Percentiles rank a stretch among this genome's conserved stretches.
phyloP scores from a whole-genome alignment of 495 filamentous ascomycete genomes.

The Podospora fimiseda region DNA sequence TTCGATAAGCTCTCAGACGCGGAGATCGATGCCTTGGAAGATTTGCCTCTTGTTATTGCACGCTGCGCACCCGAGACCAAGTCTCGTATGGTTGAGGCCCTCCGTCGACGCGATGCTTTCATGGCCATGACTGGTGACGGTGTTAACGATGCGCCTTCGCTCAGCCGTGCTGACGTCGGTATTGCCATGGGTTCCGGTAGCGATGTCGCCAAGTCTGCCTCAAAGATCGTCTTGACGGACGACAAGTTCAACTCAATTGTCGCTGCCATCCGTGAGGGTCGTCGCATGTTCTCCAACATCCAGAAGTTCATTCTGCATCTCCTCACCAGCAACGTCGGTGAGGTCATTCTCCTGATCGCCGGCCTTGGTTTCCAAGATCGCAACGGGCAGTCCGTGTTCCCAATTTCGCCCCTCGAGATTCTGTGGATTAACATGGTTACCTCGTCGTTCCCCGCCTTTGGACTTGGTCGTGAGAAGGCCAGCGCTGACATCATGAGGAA shows the following conservation, averaged over 20 bases:
- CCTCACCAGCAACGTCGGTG: conserved; percentile 65
- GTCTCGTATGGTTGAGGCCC: conserved; percentile 60
- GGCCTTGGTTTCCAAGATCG: conserved; percentile 71
- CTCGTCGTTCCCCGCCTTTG: conserved; percentile 67
- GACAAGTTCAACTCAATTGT: conserved; percentile 84
- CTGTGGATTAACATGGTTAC: conserved; percentile 77
- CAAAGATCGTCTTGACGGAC: conserved; percentile 82
- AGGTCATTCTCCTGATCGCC: conserved; percentile 64
- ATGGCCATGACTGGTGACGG: conserved; percentile 70
- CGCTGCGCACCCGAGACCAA: conserved; percentile 63
- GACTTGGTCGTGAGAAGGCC: conserved; percentile 64
- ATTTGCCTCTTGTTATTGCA: conserved; percentile 59
- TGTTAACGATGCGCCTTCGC: conserved; percentile 77
- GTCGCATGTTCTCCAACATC: conserved; percentile 73
- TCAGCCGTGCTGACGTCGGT: conserved; percentile 72
- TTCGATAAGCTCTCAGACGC: conserved; percentile 56
- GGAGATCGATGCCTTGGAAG: conserved; percentile 52
- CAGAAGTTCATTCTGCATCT: conserved; percentile 77
- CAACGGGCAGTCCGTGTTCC: conserved; percentile 65
- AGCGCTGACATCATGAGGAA: conserved; percentile 62
- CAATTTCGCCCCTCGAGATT: conserved; percentile 67
- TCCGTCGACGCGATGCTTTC: conserved; percentile 54
- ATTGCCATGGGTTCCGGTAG: conserved; percentile 85
- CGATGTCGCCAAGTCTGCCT: conserved; percentile 85
- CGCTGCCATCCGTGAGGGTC: conserved; percentile 64